These are phyloP conservation scores for Neoascochyta sp. DNA, from an alignment of 2,329 filamentous ascomycete genomes.

Conservation along the genomic window DNA sequence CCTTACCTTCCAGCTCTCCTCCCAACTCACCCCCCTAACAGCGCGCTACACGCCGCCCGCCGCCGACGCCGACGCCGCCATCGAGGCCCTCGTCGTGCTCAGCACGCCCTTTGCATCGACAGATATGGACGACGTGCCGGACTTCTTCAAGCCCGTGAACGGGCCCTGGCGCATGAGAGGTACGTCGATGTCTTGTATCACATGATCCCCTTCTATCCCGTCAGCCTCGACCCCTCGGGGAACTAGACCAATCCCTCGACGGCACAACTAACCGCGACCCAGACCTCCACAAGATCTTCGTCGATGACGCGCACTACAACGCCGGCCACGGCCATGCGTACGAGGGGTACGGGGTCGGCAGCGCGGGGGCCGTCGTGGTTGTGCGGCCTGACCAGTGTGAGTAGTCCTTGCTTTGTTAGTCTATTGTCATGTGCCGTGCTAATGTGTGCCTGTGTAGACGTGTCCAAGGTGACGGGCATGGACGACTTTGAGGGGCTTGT, in stretches of 20 bases:
- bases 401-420: too few species aligned
- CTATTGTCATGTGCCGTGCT: too few species aligned
- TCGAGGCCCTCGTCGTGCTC: conserved; percentile 56
- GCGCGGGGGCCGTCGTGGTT: conserved; percentile 44
- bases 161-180: conserved; percentile 55
- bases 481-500: conserved; percentile 10
- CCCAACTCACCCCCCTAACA: conserved; percentile 28
- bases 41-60: conserved; percentile 43
- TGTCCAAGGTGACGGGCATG: conserved; percentile 10
- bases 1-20: conserved; percentile 16
- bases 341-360: conserved; percentile 52
- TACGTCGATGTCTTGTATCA: conserved; percentile 38
- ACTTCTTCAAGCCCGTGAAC: conserved; percentile 54
- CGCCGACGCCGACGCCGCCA: conserved; percentile 51
- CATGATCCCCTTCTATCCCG: neutral
- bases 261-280: too few species aligned
- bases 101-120: conserved; percentile 47
- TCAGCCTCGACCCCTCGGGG: neutral
- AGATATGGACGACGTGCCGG: conserved; percentile 53
- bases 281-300: conserved; percentile 58
- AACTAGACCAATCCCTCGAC: too few species aligned
- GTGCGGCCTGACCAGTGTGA: conserved; percentile 63
- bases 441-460: too few species aligned
- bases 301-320: conserved; percentile 58
- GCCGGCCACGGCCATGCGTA: conserved; percentile 57